Conservation (phyloP, 1,139 yeast genomes). For the Kluyveromyces sp. region DNA sequence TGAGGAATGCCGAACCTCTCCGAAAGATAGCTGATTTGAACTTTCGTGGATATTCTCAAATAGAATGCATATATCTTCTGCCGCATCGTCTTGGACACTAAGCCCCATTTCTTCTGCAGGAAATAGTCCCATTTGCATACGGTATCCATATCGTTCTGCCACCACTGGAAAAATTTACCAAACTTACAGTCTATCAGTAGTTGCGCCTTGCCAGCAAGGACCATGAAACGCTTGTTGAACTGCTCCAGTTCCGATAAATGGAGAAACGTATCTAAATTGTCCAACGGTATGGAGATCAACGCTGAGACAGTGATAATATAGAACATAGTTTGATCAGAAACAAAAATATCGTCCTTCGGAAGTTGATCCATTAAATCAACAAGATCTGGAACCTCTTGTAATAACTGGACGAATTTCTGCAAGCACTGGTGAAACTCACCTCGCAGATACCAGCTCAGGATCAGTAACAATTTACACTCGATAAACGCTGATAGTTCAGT, state of each 20-base stretch:
- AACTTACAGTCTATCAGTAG: conserved; percentile 22
- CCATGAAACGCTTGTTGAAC: conserved; percentile 13
- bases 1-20: conserved; percentile 19
- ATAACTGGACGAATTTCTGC: conserved; percentile 17
- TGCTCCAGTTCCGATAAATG: conserved; percentile 16
- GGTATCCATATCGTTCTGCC: conserved; percentile 18
- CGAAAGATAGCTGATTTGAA: conserved; percentile 24
- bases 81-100: conserved; percentile 19
- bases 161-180: conserved; percentile 19
- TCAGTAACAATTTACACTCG: conserved; percentile 17
- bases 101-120: conserved; percentile 19
- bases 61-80: conserved; percentile 27
- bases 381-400: conserved; percentile 15
- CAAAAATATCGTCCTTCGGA: conserved; percentile 10
- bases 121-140: conserved; percentile 17
- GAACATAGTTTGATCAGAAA: conserved; percentile 17
- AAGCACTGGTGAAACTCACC: conserved; percentile 23
- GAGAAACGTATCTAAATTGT: conserved; percentile 23
- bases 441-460: conserved; percentile 19
- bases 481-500: conserved; percentile 1
- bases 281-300: conserved; percentile 24
- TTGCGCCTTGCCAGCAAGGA: conserved; percentile 15
- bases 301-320: conserved; percentile 21
- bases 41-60: conserved; percentile 20
- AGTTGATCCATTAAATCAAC: conserved; percentile 8